Percentiles rank a stretch among this genome's conserved stretches.
These are phyloP conservation scores for Radiomyces spectabilis DNA, from an alignment of 192 early-diverging fungal species.

Conservation along the genomic window DNA sequence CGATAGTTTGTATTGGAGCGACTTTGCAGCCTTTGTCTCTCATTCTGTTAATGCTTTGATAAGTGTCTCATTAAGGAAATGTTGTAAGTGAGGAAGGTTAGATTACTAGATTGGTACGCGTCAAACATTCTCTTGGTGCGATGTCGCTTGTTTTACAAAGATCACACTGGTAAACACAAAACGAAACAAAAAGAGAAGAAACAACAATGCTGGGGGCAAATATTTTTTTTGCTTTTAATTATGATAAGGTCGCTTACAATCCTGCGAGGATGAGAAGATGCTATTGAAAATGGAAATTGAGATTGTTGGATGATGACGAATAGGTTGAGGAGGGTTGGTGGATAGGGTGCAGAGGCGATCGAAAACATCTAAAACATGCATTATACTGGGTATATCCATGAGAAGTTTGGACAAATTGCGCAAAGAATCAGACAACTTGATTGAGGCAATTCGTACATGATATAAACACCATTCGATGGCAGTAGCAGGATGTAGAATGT, in stretches of 20 bases:
- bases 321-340: conserved; percentile 1
- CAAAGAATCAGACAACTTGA: background rate
- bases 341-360: conserved; percentile 2
- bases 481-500: background rate
- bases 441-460: background rate
- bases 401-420: background rate
- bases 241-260: conserved; percentile 2
- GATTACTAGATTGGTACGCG: no score
- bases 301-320: conserved; percentile 2
- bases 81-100: no score
- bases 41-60: no score
- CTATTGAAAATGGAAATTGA: background rate
- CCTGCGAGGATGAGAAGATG: conserved; percentile 5
- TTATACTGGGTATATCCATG: background rate
- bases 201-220: no score
- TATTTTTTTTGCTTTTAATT: no score
- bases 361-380: background rate
- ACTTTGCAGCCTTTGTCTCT: no score
- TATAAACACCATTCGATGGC: background rate
- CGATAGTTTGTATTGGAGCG: no score
- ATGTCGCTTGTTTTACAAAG: no score
- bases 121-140: no score
- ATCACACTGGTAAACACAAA: no score
- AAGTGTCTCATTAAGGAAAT: no score
- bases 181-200: no score